phyloP scores from a whole-genome alignment of 495 filamentous ascomycete genomes.

The Corynascus novoguineensis region DNA sequence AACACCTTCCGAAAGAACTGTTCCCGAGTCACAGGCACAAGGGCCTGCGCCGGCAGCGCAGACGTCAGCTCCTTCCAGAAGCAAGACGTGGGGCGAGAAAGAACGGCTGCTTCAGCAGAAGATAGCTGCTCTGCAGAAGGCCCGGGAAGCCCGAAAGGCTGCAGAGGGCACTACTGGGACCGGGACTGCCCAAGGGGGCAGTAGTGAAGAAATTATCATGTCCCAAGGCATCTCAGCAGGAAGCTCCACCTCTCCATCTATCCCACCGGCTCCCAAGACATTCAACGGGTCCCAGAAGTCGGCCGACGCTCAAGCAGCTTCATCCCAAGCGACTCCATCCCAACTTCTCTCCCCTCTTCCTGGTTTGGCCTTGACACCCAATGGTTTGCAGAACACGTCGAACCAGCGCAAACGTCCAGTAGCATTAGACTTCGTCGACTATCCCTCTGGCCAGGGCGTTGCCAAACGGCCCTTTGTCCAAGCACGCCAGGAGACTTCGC shows the following conservation, averaged over 20 bases:
- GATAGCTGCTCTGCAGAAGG: constrained; percentile 43
- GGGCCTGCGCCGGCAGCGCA: constrained; percentile 1
- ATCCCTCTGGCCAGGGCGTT: constrained; percentile 39
- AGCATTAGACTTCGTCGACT: constrained; percentile 72
- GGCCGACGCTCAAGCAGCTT: background rate
- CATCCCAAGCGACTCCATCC: background rate
- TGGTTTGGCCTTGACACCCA: constrained; percentile 11
- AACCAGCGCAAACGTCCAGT: constrained; percentile 69
- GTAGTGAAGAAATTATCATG: background rate
- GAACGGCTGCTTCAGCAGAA: constrained; percentile 43
- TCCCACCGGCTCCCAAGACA: constrained; percentile 1
- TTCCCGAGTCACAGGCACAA: constrained; percentile 10
- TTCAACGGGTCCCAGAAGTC: background rate
- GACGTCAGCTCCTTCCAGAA: constrained; percentile 23
- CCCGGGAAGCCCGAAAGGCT: constrained; percentile 22
- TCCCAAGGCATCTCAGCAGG: background rate
- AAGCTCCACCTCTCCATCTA: background rate
- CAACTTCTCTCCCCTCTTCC: constrained; percentile 10
- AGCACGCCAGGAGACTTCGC: constrained; percentile 40
- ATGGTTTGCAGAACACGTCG: constrained; percentile 3
- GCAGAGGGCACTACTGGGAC: constrained; percentile 5
- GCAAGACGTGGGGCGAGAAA: constrained; percentile 38
- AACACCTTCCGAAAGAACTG: constrained; percentile 11
- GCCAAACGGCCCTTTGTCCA: constrained; percentile 61
- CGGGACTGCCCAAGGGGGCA: background rate